Evolutionary conservation across 2,329 filamentous ascomycete species (phyloP).

Genomic region (Rasamsonia emersonii): DNA sequence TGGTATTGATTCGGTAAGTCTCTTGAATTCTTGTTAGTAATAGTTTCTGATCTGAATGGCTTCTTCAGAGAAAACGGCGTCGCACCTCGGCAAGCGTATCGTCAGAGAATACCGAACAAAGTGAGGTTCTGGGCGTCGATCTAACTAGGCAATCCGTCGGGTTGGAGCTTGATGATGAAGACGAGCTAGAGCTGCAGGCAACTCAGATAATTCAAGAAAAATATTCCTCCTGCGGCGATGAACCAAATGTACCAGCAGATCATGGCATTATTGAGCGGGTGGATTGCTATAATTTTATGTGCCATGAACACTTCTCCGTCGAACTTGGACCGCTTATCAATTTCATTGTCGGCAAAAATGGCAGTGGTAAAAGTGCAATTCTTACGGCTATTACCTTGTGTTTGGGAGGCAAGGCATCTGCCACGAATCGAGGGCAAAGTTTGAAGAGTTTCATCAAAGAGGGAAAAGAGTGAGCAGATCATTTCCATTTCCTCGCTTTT

Average conservation of each 20-base stretch:
- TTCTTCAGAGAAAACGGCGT: constrained; percentile 9
- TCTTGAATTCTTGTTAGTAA: too few species aligned
- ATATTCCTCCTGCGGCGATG: constrained; percentile 39
- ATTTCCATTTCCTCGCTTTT: not conserved
- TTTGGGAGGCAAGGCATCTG: constrained; percentile 85
- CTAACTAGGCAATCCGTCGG: not conserved
- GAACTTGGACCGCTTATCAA: constrained; percentile 91
- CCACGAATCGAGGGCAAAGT: constrained; percentile 84
- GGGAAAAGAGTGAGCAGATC: constrained; percentile 59
- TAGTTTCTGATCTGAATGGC: too few species aligned
- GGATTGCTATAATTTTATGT: constrained; percentile 92
- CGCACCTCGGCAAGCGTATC: constrained; percentile 5
- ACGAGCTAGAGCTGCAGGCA: constrained; percentile 47
- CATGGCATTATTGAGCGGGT: constrained; percentile 84
- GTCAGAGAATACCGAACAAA: constrained; percentile 1
- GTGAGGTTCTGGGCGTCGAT: constrained; percentile 1
- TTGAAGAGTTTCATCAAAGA: constrained; percentile 88
- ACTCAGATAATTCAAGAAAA: constrained; percentile 54
- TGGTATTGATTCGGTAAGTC: constrained; percentile 5
- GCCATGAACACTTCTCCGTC: constrained; percentile 72
- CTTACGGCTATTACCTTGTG: constrained; percentile 88
- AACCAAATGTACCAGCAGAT: constrained; percentile 67
- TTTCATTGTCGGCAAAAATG: constrained; percentile 96
- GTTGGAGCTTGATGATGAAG: constrained; percentile 22
- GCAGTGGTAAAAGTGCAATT: constrained; percentile 94